Evolutionary conservation across 805 yeast genomes (phyloP).

Genomic region (Candida parachauliodes): DNA sequence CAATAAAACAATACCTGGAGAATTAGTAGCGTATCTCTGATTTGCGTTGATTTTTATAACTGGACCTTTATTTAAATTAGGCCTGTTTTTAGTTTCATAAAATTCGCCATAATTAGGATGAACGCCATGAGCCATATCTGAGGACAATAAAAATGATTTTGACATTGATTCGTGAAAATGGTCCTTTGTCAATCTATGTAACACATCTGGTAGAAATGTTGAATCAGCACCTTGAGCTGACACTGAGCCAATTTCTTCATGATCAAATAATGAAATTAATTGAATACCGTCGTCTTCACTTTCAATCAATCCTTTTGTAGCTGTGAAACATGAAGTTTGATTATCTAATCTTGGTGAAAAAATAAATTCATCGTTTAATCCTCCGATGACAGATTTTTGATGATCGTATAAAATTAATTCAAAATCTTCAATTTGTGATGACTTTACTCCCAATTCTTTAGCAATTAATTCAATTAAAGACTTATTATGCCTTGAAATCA

Average conservation of each 20-base stretch:
- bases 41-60: slow-evolving; percentile 92
- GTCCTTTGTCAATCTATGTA: slow-evolving; percentile 57
- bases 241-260: slow-evolving; percentile 91
- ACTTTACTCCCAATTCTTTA: slow-evolving; percentile 49
- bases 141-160: slow-evolving; percentile 82
- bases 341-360: slow-evolving; percentile 92
- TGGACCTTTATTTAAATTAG: slow-evolving; percentile 83
- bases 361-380: slow-evolving; percentile 83
- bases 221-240: slow-evolving; percentile 98
- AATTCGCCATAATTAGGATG: slow-evolving; percentile 84
- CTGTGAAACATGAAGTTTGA: slow-evolving; percentile 80
- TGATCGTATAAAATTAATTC: slow-evolving; percentile 84
- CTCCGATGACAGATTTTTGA: slow-evolving; percentile 81
- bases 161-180: slow-evolving; percentile 55
- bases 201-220: slow-evolving; percentile 75
- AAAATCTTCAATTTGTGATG: slow-evolving; percentile 76
- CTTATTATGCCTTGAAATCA: slow-evolving; percentile 72
- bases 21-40: slow-evolving; percentile 92
- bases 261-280: slow-evolving; percentile 83
- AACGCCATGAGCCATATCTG: slow-evolving; percentile 96
- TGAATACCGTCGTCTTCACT: slow-evolving; percentile 56
- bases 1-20: slow-evolving; percentile 79
- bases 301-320: slow-evolving; percentile 65
- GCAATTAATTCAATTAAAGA: slow-evolving; percentile 70
- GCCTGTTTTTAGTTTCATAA: slow-evolving; percentile 77